Conservation (phyloP, 495 filamentous ascomycete genomes). For the Cercophora sp. region DNA sequence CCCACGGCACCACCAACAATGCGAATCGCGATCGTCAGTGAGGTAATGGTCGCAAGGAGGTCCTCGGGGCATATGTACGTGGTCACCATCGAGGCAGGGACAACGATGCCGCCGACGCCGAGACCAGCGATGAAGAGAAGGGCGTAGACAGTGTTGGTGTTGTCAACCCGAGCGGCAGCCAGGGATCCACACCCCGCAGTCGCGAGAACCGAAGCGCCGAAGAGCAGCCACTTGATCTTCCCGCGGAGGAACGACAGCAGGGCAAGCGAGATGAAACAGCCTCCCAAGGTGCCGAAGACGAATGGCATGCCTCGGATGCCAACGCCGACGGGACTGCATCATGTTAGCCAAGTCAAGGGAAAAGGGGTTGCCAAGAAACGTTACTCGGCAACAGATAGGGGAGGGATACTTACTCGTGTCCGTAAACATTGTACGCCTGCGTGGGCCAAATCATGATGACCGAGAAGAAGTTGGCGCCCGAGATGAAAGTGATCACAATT, state of each 20-base stretch:
- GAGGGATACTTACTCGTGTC: conserved; percentile 46
- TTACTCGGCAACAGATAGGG: too few relatives aligned
- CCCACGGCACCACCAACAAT: conserved; percentile 68
- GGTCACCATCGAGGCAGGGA: conserved; percentile 53
- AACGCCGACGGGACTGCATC: conserved; percentile 50
- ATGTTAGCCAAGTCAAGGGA: neutral
- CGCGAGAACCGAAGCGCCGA: conserved; percentile 60
- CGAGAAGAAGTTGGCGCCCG: conserved; percentile 72
- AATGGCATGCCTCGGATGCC: conserved; percentile 64
- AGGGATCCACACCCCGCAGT: conserved; percentile 66
- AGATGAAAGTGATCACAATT: conserved; percentile 68
- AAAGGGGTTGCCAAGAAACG: neutral
- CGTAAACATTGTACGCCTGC: conserved; percentile 70
- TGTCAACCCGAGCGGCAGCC: conserved; percentile 53
- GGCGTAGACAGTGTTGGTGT: conserved; percentile 57
- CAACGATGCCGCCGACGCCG: conserved; percentile 70
- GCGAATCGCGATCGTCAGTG: conserved; percentile 69
- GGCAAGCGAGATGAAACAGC: conserved; percentile 59
- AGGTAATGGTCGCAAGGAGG: conserved; percentile 68
- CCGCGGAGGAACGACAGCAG: conserved; percentile 59
- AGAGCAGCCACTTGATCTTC: conserved; percentile 60
- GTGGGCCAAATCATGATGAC: conserved; percentile 72
- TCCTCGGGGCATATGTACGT: conserved; percentile 72
- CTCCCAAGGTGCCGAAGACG: conserved; percentile 58
- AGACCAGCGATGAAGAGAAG: conserved; percentile 61